Evolutionary conservation across 305 asterid species (phyloP).

Genomic region (Euphrasia arctica): DNA sequence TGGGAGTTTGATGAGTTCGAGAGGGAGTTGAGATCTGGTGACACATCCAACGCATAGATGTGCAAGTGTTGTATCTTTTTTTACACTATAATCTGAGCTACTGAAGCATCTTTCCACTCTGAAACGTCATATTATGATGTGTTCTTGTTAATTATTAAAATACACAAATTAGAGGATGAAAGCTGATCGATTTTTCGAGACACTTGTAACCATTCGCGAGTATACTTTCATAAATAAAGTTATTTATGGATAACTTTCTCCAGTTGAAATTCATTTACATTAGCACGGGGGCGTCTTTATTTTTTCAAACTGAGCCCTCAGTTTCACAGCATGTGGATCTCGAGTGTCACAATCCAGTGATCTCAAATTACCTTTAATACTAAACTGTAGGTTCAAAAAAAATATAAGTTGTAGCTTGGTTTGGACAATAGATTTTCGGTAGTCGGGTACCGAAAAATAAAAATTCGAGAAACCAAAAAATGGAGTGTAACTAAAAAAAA

Average conservation of each 20-base stretch:
- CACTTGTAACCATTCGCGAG: background rate
- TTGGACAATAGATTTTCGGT: too few relatives aligned
- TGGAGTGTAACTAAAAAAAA: too few relatives aligned
- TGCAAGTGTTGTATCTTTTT: constrained; percentile 25
- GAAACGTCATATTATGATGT: background rate
- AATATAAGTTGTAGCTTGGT: too few relatives aligned
- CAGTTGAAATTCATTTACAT: constrained; percentile 1
- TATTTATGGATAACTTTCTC: constrained; percentile 26
- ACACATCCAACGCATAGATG: constrained; percentile 41
- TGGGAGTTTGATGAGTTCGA: constrained; percentile 99
- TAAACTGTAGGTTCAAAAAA: too few relatives aligned
- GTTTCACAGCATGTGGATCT: too few relatives aligned
- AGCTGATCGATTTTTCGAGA: background rate
- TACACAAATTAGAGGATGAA: background rate
- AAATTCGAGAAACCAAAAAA: too few relatives aligned
- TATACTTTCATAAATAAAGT: too few relatives aligned
- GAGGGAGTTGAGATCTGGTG: constrained; percentile 61
- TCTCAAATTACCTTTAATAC: too few relatives aligned
- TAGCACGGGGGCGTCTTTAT: too few relatives aligned
- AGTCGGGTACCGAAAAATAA: too few relatives aligned
- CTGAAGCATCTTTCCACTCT: background rate
- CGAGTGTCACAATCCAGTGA: too few relatives aligned
- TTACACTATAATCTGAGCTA: background rate
- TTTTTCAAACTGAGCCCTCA: too few relatives aligned
- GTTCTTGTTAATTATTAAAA: background rate